A percentile compares a stretch with the other conserved stretches of the same genome.
These are phyloP conservation scores for Cytidiella melzeri DNA, from an alignment of 768 basidiomycete species.

Conservation along the genomic window DNA sequence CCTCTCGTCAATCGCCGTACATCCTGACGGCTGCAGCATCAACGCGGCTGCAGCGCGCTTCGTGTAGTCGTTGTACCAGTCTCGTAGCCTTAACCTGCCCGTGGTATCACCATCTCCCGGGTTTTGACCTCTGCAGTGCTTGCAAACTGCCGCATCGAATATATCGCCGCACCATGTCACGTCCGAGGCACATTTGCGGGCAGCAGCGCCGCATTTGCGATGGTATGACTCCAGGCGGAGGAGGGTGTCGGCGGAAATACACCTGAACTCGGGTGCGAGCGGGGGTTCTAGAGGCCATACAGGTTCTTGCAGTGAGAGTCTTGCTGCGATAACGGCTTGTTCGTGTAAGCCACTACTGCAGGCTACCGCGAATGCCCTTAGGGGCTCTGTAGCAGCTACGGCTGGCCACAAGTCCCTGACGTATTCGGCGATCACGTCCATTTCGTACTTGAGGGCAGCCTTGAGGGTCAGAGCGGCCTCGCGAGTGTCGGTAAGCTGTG, in stretches of 20 bases:
- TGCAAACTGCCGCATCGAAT: not conserved
- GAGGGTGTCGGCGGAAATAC: slow-evolving; percentile 8
- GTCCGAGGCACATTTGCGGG: not conserved
- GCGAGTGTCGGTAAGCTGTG: slow-evolving; percentile 1
- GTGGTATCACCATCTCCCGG: not conserved
- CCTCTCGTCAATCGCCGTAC: too few species aligned
- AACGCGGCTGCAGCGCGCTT: not conserved
- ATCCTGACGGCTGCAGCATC: slow-evolving; percentile 1
- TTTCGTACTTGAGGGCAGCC: slow-evolving; percentile 12
- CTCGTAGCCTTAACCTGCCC: not conserved
- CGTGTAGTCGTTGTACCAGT: slow-evolving; percentile 6
- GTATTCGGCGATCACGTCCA: not conserved
- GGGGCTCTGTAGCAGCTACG: slow-evolving; percentile 5
- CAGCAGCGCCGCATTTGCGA: slow-evolving; percentile 5
- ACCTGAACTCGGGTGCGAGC: slow-evolving; percentile 7
- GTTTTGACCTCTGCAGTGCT: slow-evolving; percentile 1
- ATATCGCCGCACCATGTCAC: not conserved
- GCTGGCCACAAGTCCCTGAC: slow-evolving; percentile 1
- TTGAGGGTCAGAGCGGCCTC: slow-evolving; percentile 3
- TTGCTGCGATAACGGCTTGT: slow-evolving; percentile 7
- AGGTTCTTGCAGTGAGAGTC: slow-evolving; percentile 1
- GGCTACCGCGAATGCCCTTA: slow-evolving; percentile 12
- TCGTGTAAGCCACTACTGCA: slow-evolving; percentile 6
- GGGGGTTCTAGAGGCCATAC: slow-evolving; percentile 13
- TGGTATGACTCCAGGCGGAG: slow-evolving; percentile 8